phyloP scores from a whole-genome alignment of 2,329 filamentous ascomycete genomes.

The Cladosporium cucumerinum region DNA sequence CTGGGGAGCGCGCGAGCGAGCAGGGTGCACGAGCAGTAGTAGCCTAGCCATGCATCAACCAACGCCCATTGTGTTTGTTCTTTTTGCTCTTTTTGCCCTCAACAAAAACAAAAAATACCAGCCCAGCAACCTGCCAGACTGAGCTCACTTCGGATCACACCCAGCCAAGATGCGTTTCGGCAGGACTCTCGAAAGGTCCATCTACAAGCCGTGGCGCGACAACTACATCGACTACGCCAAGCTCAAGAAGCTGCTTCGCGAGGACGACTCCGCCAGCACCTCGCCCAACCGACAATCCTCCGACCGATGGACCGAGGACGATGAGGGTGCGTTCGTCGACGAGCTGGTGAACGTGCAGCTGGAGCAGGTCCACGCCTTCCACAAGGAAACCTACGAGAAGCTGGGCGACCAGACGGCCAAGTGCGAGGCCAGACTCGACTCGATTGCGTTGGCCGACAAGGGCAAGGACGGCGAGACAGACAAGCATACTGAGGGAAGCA shows the following conservation, averaged over 20 bases:
- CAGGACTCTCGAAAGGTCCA: slow-evolving; percentile 73
- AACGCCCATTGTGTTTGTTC: slow-evolving; percentile 5
- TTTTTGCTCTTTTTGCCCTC: slow-evolving; percentile 1
- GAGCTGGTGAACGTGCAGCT: slow-evolving; percentile 92
- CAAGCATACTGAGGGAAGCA: slow-evolving; percentile 21
- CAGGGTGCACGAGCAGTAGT: neutral
- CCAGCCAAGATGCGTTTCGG: slow-evolving; percentile 78
- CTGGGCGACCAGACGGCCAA: slow-evolving; percentile 76
- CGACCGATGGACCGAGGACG: slow-evolving; percentile 80
- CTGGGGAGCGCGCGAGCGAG: neutral
- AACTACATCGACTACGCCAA: slow-evolving; percentile 95
- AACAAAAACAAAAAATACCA: neutral
- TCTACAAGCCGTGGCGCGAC: slow-evolving; percentile 85
- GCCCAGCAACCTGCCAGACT: neutral
- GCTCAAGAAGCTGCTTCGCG: slow-evolving; percentile 83
- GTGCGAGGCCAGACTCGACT: slow-evolving; percentile 63
- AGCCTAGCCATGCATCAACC: neutral
- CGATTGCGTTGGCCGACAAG: slow-evolving; percentile 40
- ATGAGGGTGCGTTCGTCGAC: slow-evolving; percentile 90
- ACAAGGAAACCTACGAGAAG: slow-evolving; percentile 74
- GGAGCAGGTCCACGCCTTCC: slow-evolving; percentile 90
- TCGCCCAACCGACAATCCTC: slow-evolving; percentile 48
- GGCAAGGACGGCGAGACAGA: slow-evolving; percentile 30
- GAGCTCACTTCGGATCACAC: neutral
- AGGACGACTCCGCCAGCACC: slow-evolving; percentile 57